Conservation (phyloP, 345 rosid species). For the Eucalyptus cladocalyx region DNA sequence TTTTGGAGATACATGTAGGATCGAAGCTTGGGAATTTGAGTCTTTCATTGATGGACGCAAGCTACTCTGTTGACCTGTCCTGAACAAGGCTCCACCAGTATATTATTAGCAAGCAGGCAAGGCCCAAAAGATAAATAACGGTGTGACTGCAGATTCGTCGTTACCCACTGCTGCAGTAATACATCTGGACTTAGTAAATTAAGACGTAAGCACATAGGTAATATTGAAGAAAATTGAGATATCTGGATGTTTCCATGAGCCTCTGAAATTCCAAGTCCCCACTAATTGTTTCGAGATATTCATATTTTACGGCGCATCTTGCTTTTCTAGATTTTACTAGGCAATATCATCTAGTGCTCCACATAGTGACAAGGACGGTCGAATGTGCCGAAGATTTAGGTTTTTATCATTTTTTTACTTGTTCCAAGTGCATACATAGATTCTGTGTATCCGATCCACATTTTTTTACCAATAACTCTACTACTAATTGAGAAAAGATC, state of each 20-base stretch:
- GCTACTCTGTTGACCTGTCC: too few species aligned
- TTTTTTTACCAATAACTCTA: too few species aligned
- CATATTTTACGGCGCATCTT: background rate
- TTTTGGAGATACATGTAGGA: background rate
- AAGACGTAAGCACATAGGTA: background rate
- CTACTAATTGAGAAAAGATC: too few species aligned
- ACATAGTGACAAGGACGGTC: background rate
- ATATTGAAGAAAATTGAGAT: background rate
- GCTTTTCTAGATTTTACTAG: background rate
- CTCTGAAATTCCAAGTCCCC: background rate
- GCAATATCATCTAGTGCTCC: background rate
- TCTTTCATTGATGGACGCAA: background rate
- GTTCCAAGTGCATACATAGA: background rate
- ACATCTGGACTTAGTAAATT: background rate
- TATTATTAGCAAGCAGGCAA: background rate
- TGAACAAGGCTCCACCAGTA: background rate
- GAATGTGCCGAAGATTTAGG: background rate
- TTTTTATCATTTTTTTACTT: background rate
- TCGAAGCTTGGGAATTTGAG: background rate
- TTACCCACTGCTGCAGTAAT: background rate
- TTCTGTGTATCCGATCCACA: background rate
- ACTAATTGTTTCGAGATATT: background rate
- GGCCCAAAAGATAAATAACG: background rate
- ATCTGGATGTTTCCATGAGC: background rate
- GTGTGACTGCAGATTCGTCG: background rate